Percentiles rank a stretch among this genome's conserved stretches.
Conservation (phyloP, 1,139 yeast species). For the Yamadazyma triangularis region DNA sequence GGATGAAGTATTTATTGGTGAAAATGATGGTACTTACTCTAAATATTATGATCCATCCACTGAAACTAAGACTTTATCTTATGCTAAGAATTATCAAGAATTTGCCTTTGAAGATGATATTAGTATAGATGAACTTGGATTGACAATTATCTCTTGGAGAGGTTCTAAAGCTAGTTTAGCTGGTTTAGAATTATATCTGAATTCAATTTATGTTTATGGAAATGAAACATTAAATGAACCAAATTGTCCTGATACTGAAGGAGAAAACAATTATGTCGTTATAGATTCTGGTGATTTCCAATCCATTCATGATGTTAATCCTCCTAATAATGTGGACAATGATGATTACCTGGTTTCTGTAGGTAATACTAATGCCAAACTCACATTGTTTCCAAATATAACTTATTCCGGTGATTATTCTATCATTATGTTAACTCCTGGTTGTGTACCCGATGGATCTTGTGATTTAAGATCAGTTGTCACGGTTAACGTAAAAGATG, state of each 20-base stretch:
- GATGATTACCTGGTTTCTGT: constrained; percentile 19
- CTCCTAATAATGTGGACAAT: constrained; percentile 28
- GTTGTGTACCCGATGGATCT: constrained; percentile 67
- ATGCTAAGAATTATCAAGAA: constrained; percentile 60
- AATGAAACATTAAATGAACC: constrained; percentile 70
- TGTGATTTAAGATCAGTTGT: constrained; percentile 73
- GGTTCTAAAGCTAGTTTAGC: constrained; percentile 65
- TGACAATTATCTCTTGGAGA: constrained; percentile 67
- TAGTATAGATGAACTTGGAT: constrained; percentile 55
- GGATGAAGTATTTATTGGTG: constrained; percentile 26
- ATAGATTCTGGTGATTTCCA: constrained; percentile 30
- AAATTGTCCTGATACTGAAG: constrained; percentile 40
- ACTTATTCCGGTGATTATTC: constrained; percentile 73
- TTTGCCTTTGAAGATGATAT: constrained; percentile 74
- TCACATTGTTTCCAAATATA: constrained; percentile 66
- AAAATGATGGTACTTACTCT: constrained; percentile 32
- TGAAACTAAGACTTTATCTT: constrained; percentile 42
- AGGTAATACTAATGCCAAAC: constrained; percentile 40
- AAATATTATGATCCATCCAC: constrained; percentile 37
- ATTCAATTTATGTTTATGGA: constrained; percentile 61
- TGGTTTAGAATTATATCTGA: constrained; percentile 72
- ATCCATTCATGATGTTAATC: constrained; percentile 20
- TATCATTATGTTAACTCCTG: constrained; percentile 76
- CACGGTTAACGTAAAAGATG: constrained; percentile 61
- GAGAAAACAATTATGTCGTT: constrained; percentile 29